Evolutionary conservation across 495 filamentous ascomycete species (phyloP).

Genomic region (Tuber indicum): DNA sequence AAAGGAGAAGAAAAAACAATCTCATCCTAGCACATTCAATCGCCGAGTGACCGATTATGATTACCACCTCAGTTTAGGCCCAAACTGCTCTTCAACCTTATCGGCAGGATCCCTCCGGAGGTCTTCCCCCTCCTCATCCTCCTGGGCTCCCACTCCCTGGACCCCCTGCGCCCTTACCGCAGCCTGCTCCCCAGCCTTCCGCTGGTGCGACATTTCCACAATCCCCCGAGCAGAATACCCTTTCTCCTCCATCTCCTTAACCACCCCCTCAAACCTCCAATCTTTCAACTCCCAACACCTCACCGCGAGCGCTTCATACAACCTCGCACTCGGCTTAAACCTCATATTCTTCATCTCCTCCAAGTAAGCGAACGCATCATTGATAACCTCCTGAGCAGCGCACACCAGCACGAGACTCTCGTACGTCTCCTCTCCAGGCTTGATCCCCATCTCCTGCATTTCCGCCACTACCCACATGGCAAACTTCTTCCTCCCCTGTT

Average conservation of each 20-base stretch:
- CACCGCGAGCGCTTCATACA: slow-evolving; percentile 46
- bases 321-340: slow-evolving; percentile 42
- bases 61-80: background rate
- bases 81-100: background rate
- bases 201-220: background rate
- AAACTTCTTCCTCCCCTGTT: slow-evolving; percentile 48
- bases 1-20: background rate
- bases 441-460: slow-evolving; percentile 59
- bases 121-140: background rate
- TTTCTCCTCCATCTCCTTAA: slow-evolving; percentile 44
- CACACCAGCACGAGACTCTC: slow-evolving; percentile 65
- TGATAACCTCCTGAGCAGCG: slow-evolving; percentile 49
- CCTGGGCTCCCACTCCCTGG: background rate
- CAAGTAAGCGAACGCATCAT: slow-evolving; percentile 55
- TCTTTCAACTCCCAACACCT: slow-evolving; percentile 46
- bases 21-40: background rate
- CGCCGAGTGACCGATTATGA: background rate
- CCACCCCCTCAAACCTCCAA: slow-evolving; percentile 45
- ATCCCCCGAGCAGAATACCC: slow-evolving; percentile 5
- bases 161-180: background rate
- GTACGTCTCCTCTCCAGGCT: slow-evolving; percentile 57
- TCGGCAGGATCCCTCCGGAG: background rate
- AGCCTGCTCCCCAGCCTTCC: background rate
- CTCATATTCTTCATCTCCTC: slow-evolving; percentile 49
- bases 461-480: slow-evolving; percentile 68